These are phyloP conservation scores for Yamadazyma atmosphaerica DNA, from an alignment of 1,139 yeast genomes.

Conservation along the genomic window DNA sequence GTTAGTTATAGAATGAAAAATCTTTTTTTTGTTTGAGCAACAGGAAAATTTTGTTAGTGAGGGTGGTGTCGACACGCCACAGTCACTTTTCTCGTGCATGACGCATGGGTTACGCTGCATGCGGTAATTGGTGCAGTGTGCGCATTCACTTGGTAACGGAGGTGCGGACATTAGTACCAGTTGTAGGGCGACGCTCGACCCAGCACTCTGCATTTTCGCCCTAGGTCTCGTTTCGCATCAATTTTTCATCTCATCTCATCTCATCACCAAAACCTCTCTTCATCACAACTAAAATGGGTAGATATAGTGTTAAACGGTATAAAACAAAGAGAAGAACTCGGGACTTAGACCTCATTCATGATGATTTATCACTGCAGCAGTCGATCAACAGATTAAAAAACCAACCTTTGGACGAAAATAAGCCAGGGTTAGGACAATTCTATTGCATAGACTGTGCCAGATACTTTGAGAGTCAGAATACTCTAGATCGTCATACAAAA, in stretches of 20 bases:
- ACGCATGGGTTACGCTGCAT: too few relatives aligned
- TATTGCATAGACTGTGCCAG: slow-evolving; percentile 94
- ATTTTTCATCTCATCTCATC: slow-evolving; percentile 10
- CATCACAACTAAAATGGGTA: slow-evolving; percentile 75
- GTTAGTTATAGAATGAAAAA: slow-evolving; percentile 8
- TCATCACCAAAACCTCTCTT: slow-evolving; percentile 3
- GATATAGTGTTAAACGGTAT: slow-evolving; percentile 73
- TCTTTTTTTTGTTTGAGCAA: too few relatives aligned
- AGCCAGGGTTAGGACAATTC: slow-evolving; percentile 92
- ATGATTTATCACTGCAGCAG: slow-evolving; percentile 67
- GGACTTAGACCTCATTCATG: slow-evolving; percentile 80
- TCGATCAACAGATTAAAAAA: slow-evolving; percentile 64
- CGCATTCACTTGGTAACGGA: too few relatives aligned
- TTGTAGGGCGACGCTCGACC: too few relatives aligned
- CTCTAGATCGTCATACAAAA: slow-evolving; percentile 70
- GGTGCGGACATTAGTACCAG: too few relatives aligned
- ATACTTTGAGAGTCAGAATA: slow-evolving; percentile 77
- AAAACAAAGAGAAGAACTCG: slow-evolving; percentile 83
- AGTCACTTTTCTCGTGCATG: too few relatives aligned
- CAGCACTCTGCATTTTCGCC: too few relatives aligned
- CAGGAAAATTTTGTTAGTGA: background rate
- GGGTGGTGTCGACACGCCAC: slow-evolving; percentile 4
- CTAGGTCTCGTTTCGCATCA: background rate
- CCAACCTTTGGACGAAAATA: slow-evolving; percentile 85
- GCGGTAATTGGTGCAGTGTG: too few relatives aligned